Base-by-base conservation (phyloP, 208 protist species). In the Trypanosoma congolense region DNA sequence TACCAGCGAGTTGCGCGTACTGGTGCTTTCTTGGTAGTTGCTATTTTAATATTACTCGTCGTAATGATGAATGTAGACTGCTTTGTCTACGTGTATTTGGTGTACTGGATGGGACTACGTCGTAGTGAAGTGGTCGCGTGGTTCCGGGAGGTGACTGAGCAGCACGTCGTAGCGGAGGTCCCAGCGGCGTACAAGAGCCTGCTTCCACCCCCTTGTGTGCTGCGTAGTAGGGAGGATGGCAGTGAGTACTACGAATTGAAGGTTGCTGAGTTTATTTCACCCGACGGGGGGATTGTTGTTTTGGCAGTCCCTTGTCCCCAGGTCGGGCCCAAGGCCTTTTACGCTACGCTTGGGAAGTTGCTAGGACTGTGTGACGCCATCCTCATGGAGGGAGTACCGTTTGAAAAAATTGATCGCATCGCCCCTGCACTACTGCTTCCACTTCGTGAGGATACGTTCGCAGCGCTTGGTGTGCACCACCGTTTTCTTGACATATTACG, bases 401-500 rank as follows among this genome's bases (percentile, higher is more conserved):
- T 91, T 48, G 81, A 84, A 10, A 45, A 67, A n/a, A 70, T 89
- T 18, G 83, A 90, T 49, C 80, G 75, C 24, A 73, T 92, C 29
- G 29, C 61, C 10, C 88, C 88, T 0, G 80, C 78, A 3, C 47
- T 60, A 3, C 70, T 95, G 25, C 68, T 95, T 40, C 88, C 84
- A 2, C 62, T 90, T 38, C 78, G 83, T 46, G 69, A 72, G n/a
- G 61, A 90, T 65, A 92, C 84, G 1, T 95, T 95, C 41, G 75
- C 82, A 25, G 73, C 75, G 0, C 52, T 95, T 8, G 82, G 77
- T 1, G 54, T 90, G 48, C 83, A 92, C 38, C 83, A 92, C 59
- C 73, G 83, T 49, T 92, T 84, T 56, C 67, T 90, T 30, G 80
- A 90, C 49, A 79, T 95, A 33, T 21, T 95, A 9, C 77, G 77